Conservation (phyloP, 139 green algal genomes). For the Chlorella sp. region DNA sequence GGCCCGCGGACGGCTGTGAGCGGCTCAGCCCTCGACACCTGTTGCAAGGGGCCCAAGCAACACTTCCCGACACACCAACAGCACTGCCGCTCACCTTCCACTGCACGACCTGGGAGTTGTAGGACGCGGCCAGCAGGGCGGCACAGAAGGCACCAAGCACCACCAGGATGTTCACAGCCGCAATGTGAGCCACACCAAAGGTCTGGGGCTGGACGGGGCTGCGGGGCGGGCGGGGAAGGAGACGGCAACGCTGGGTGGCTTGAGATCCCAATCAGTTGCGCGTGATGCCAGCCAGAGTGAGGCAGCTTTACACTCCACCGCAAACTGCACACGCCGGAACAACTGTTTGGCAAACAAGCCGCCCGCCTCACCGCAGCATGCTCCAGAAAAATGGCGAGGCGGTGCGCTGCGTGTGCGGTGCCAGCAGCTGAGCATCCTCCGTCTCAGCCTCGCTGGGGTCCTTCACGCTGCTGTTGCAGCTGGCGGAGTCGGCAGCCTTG, state of each 20-base stretch:
- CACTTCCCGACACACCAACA: no score
- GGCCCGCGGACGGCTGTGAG: no score
- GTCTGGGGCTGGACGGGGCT: not conserved
- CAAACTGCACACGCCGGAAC: not conserved
- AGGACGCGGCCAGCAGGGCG: not conserved
- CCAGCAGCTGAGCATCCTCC: not conserved
- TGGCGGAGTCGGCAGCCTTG: not conserved
- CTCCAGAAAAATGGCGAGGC: not conserved
- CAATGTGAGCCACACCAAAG: not conserved
- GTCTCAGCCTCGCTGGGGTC: not conserved
- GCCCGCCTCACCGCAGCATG: slow-evolving; percentile 11
- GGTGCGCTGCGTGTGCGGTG: not conserved
- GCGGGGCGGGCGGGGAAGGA: no score
- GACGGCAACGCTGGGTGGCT: no score
- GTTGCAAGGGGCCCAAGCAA: no score
- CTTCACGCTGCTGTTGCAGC: not conserved
- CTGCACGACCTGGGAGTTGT: not conserved
- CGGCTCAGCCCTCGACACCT: no score
- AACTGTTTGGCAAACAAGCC: no score
- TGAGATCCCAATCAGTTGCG: no score
- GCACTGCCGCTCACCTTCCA: not conserved
- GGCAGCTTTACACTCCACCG: not conserved
- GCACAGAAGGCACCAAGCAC: not conserved
- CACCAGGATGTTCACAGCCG: not conserved
- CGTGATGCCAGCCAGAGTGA: no score